Evolutionary conservation across 2,329 filamentous ascomycete species (phyloP), one percentile per base, ranked within the genome.

Genomic region (Epichloe brachyelytri): DNA sequence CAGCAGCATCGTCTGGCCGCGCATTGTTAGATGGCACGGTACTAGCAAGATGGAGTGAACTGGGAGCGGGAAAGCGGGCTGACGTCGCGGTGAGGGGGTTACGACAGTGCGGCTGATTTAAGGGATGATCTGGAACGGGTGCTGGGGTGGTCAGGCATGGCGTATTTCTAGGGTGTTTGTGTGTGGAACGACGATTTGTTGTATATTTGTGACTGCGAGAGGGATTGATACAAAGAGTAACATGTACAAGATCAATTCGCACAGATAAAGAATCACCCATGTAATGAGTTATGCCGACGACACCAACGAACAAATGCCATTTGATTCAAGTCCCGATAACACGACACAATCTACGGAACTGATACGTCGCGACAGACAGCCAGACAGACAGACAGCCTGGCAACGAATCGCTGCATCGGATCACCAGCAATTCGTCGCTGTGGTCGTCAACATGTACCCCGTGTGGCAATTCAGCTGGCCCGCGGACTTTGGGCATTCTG

Each of bases 11-110:
- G 1, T 78, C 75, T 0, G 79, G 78, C 1, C 72, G 86, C 17
- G 82, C 79, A 2, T 77, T 94, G 48, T 76, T 96, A 4, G 90
- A 96, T 63, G 89, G 88, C 0, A 77, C 75, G n/a, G 62, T 95
- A 40, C 65, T 95, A 54, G 75, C 78, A 53, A 70, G 88, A 52
- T 93, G 88, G 80, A 75, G 79, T 40, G 88, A 93, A 68, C 65
- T 95, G 55, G 78, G 85, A 5, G 83, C 82, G 43, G 82, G 83
- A 47, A 79, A 84, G 56, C 73, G 83, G 57, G 76, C 74, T 6
- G 89, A 95, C 67, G 80, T 91, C 44, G 78, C 88, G 1, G 78
- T 80, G 0, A 78, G 88, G 86, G 2, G 90, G 88, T 0, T 80
- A 78, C 11, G 67, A 70, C 6, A 77, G 79, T 55, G 75, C 80